phyloP scores from a whole-genome alignment of 139 green algal species.

The Picochlorum sp. region DNA sequence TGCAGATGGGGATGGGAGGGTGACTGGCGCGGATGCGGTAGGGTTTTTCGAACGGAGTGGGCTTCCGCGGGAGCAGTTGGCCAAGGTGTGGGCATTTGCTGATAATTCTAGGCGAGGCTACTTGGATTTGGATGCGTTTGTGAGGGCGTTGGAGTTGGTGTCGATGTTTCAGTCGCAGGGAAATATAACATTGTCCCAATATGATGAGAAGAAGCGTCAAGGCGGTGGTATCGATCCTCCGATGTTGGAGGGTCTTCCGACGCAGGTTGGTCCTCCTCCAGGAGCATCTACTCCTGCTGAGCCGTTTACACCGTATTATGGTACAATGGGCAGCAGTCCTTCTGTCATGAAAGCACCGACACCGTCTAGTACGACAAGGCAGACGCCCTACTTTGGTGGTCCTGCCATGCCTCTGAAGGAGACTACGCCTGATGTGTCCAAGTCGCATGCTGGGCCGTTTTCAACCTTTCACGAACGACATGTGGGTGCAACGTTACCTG shows the following conservation, averaged over 20 bases:
- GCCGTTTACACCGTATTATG: not conserved
- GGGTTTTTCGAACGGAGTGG: conserved; percentile 75
- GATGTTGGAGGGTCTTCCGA: conserved; percentile 15
- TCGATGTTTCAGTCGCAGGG: conserved; percentile 31
- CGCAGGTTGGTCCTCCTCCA: not conserved
- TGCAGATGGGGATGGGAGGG: conserved; percentile 50
- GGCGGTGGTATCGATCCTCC: conserved; percentile 12
- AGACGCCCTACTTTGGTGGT: conserved; percentile 8
- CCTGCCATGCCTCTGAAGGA: conserved; percentile 4
- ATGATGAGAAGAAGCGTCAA: not conserved
- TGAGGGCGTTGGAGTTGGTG: conserved; percentile 43
- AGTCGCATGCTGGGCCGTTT: not conserved
- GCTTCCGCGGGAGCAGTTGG: conserved; percentile 60
- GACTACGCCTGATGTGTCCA: not conserved
- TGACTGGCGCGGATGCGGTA: conserved; percentile 68
- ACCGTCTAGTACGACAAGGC: not conserved
- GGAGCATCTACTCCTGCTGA: not conserved
- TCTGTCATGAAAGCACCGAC: conserved; percentile 1
- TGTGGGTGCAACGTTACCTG: not conserved
- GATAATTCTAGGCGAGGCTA: conserved; percentile 58
- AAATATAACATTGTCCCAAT: conserved; percentile 22
- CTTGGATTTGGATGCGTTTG: conserved; percentile 69
- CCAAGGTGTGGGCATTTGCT: conserved; percentile 54
- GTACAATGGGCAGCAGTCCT: not conserved
- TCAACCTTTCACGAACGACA: not conserved